Evolutionary conservation across 2,329 filamentous ascomycete species (phyloP), one percentile per base, ranked within the genome.

Genomic region (Hypoxylon sp.): DNA sequence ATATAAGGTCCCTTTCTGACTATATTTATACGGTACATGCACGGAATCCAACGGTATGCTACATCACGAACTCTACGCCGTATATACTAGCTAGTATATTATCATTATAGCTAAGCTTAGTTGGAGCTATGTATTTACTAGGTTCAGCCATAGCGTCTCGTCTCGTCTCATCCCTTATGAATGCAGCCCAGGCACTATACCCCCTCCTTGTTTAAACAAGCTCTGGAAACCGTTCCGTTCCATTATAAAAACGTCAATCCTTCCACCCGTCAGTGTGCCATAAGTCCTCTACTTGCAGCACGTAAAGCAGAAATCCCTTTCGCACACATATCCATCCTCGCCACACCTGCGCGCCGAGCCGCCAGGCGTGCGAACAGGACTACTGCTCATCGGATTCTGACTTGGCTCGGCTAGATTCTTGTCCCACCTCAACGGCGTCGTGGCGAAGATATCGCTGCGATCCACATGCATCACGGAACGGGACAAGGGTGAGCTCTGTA

Each of bases 281-380:
- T 25, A 46, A 22, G 2, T 14, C 10, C 22, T n/a, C 81, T 64
- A 87, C 51, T 66, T 73, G 57, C 76, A 79, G 73, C 88, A 90
- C 8, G 81, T 82, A 72, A 91, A 89, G 77, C 89, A 90, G 78
- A 90, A 90, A 67, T 87, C 84, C 60, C 85, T 81, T 2, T 83
- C 84, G 68, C 88, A 90, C 14, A 78, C 79, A 74, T 86, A 90
- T 11, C 85, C 88, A 70, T 84, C 82, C 69, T 85, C 79, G 2
- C 88, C 88, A 65, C 89, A 90, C 13, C 80, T 80, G 57, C 85
- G 80, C 71, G 82, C 71, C 13, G 83, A 83, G 0, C 86, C 86
- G 1, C 85, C 82, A 0, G 86, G 86, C 8, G 86, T 88, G 70
- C 80, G 80, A 3, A 82, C 73, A 33, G 79, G 61, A 22, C 63